A percentile compares a stretch with the other conserved stretches of the same genome.
Conservation (phyloP, 129 eudicot species). For the sunflower (Helianthus annuus) region HanXRQr2.0-SUNRISE NC_035445.2:171155113-171155612, state of each 20-base stretch:
- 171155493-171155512: neutral
- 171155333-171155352: neutral
- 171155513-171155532: neutral
- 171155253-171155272: neutral
- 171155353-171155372: no score
- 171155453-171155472: neutral
- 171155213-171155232: neutral
- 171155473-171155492: conserved; percentile 1
- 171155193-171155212: neutral
- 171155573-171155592: neutral
- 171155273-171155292: neutral
- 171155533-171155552: neutral
- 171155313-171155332: neutral
- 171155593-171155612: neutral
- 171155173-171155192: neutral
- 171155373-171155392: neutral
- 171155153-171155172: neutral
- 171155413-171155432: neutral
- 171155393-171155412: neutral
- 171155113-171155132: neutral
- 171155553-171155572: neutral
- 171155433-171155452: neutral
- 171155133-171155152: neutral
- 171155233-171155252: neutral
- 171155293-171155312: neutral